phyloP scores from a whole-genome alignment of 75 land plant species.

The Cunninghamia lanceolata region DNA sequence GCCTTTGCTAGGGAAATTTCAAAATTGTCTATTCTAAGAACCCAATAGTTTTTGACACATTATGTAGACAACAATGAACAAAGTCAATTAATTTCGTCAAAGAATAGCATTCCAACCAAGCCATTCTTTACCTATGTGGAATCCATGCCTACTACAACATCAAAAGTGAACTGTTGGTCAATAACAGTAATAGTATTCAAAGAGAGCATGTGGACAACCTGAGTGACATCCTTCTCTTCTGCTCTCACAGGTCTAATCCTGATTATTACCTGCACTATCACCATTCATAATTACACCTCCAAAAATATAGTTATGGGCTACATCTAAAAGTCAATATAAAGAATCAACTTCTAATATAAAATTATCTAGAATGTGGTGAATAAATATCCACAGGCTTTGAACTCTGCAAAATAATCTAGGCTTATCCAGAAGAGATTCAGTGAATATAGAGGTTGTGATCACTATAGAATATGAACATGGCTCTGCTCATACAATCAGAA shows the following conservation, averaged over 20 bases:
- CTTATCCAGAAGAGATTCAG: not conserved
- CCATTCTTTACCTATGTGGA: conserved; percentile 50
- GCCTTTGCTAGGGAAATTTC: not conserved
- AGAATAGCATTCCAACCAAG: conserved; percentile 4
- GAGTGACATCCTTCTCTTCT: conserved; percentile 49
- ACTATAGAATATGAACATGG: not conserved
- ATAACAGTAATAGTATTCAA: conserved; percentile 42
- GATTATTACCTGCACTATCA: conserved; percentile 50
- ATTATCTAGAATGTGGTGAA: not conserved
- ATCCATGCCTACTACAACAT: conserved; percentile 54
- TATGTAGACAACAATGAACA: not conserved
- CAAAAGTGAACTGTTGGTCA: conserved; percentile 69
- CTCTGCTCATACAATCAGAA: not conserved
- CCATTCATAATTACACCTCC: not conserved
- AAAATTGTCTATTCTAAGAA: not conserved
- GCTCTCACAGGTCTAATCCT: conserved; percentile 58
- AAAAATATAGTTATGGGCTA: not conserved
- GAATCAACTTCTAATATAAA: not conserved
- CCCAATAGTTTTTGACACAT: not conserved
- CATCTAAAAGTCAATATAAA: not conserved
- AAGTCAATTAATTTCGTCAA: not conserved
- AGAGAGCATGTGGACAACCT: conserved; percentile 49
- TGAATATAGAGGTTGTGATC: not conserved
- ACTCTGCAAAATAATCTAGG: too few species aligned
- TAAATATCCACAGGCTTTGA: too few species aligned